Conservation (phyloP, 306 rosid species). For the Glycine tomentella region DNA sequence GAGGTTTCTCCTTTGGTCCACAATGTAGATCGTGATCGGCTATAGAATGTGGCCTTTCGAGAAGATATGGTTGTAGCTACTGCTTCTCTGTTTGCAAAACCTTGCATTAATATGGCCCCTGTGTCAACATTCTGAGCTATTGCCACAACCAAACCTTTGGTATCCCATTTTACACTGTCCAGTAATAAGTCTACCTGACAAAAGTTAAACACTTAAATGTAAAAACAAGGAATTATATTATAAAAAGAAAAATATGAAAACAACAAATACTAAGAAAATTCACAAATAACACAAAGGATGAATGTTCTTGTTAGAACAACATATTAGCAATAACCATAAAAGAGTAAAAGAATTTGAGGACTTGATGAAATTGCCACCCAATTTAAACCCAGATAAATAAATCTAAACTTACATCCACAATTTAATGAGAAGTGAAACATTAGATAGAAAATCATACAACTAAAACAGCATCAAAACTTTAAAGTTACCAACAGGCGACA, state of each 20-base stretch:
- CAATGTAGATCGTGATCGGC: conserved; percentile 78
- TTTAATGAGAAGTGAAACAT: neutral
- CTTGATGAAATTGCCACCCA: conserved; percentile 12
- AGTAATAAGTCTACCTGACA: conserved; percentile 75
- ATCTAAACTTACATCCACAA: conserved; percentile 10
- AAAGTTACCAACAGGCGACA: conserved; percentile 12
- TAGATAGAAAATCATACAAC: neutral
- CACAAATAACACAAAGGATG: conserved; percentile 3
- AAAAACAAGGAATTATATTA: neutral
- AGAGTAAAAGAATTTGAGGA: neutral
- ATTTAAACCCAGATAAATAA: neutral
- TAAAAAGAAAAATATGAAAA: neutral
- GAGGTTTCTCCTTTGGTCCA: conserved; percentile 99
- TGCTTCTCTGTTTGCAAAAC: conserved; percentile 88
- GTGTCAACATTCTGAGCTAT: conserved; percentile 93
- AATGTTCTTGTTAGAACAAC: conserved; percentile 16
- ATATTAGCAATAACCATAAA: conserved; percentile 21
- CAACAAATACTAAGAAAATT: conserved; percentile 24
- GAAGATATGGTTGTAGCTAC: conserved; percentile 63
- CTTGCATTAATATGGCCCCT: conserved; percentile 94
- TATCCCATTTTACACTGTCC: conserved; percentile 84
- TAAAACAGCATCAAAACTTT: conserved; percentile 1
- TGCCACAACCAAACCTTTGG: conserved; percentile 87
- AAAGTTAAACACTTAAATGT: neutral
- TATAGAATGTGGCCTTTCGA: conserved; percentile 85